A percentile compares a stretch with the other conserved stretches of the same genome.
These are phyloP conservation scores for Lindgomyces ingoldianus DNA, from an alignment of 495 filamentous ascomycete genomes.

Conservation along the genomic window DNA sequence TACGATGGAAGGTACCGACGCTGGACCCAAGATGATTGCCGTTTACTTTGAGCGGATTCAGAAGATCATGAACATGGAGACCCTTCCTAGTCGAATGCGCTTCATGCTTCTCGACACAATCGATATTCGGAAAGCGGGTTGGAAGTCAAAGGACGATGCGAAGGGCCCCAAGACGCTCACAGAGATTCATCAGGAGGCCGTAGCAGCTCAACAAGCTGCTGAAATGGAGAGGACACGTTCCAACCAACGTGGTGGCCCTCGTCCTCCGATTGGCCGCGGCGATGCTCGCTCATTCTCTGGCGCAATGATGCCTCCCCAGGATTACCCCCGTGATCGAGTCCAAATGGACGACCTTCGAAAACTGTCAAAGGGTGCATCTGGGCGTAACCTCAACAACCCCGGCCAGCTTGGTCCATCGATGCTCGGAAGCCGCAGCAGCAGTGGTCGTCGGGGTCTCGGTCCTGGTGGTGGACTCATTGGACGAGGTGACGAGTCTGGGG, in stretches of 20 bases:
- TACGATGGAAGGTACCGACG: constrained; percentile 78
- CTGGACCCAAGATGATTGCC: constrained; percentile 73
- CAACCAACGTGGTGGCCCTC: constrained; percentile 62
- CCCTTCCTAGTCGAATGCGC: constrained; percentile 78
- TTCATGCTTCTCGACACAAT: constrained; percentile 97
- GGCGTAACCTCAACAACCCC: constrained; percentile 56
- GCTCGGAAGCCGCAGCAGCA: constrained; percentile 76
- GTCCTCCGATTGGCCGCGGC: constrained; percentile 73
- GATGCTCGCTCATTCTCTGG: constrained; percentile 79
- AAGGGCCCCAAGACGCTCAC: constrained; percentile 97
- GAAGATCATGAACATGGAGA: constrained; percentile 70
- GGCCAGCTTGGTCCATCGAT: constrained; percentile 68
- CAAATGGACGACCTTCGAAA: constrained; percentile 86
- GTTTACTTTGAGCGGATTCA: constrained; percentile 90
- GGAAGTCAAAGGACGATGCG: constrained; percentile 80
- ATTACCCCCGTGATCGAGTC: constrained; percentile 75
- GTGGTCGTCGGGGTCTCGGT: constrained; percentile 73
- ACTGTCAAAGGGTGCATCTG: constrained; percentile 61
- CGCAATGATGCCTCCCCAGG: constrained; percentile 64
- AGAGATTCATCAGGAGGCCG: constrained; percentile 83
- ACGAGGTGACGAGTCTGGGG: constrained; percentile 74
- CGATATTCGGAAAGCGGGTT: constrained; percentile 73
- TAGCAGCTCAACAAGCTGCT: constrained; percentile 65
- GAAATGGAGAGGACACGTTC: constrained; percentile 63
- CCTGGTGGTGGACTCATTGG: constrained; percentile 69